These are phyloP conservation scores for Trichopus zeylanicus DNA, from an alignment of 116 monocot species.

Conservation along the genomic window DNA sequence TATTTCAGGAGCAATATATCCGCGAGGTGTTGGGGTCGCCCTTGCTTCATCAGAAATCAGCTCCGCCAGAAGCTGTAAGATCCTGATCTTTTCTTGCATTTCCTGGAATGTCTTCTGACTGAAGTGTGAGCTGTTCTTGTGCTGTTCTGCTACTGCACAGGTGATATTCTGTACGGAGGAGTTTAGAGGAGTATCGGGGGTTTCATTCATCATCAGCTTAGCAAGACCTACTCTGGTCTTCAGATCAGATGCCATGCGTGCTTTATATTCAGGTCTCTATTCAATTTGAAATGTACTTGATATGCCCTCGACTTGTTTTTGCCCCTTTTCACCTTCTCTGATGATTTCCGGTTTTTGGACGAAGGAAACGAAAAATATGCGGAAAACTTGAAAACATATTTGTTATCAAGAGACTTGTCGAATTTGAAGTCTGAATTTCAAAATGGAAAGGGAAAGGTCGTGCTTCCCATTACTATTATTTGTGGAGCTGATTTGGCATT, in stretches of 20 bases:
- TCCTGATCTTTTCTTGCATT: background rate
- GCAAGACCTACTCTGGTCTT: conserved; percentile 52
- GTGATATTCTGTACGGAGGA: conserved; percentile 58
- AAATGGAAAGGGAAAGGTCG: conserved; percentile 82
- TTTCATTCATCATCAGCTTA: conserved; percentile 63
- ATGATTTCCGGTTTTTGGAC: background rate
- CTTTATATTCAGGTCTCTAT: conserved; percentile 39
- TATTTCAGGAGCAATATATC: conserved; percentile 66
- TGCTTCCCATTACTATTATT: background rate
- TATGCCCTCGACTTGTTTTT: too few species aligned
- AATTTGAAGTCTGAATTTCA: conserved; percentile 75
- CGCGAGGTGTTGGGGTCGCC: conserved; percentile 69
- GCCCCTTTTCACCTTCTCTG: background rate
- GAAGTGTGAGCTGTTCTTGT: background rate
- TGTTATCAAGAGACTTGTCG: conserved; percentile 61
- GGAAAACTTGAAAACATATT: conserved; percentile 45
- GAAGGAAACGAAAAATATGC: conserved; percentile 59
- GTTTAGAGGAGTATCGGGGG: conserved; percentile 48
- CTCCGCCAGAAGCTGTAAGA: conserved; percentile 65
- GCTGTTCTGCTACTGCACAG: conserved; percentile 15
- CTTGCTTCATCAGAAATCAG: conserved; percentile 42
- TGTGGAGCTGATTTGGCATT: background rate
- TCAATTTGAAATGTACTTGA: background rate
- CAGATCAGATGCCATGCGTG: conserved; percentile 26
- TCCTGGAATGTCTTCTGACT: background rate